These are phyloP conservation scores for Flaveria trinervia DNA, from an alignment of 129 eudicot species.

Conservation along the genomic window DNA sequence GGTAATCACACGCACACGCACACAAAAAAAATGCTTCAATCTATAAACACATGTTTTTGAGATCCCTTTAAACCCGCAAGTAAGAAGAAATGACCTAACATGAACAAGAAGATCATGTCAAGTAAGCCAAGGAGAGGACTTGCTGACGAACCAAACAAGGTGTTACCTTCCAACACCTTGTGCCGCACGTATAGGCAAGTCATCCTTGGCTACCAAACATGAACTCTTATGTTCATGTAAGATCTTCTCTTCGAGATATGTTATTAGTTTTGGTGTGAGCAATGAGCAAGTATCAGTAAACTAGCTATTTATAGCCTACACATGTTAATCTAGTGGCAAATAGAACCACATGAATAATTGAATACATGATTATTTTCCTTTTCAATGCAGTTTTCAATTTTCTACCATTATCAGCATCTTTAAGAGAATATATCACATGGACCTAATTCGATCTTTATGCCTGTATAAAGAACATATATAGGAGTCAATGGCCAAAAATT, in stretches of 20 bases:
- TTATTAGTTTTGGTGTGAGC: conserved; percentile 3
- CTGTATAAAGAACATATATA: conserved; percentile 9
- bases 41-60: not conserved
- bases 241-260: conserved; percentile 23
- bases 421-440: conserved; percentile 19
- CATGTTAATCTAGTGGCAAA: not conserved
- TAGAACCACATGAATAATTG: not conserved
- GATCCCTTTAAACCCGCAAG: not conserved
- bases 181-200: conserved; percentile 20
- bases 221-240: conserved; percentile 31
- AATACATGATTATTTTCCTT: conserved; percentile 18
- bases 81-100: conserved; percentile 12
- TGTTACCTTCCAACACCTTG: not conserved
- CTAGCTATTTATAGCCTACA: conserved; percentile 16
- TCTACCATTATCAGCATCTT: conserved; percentile 16
- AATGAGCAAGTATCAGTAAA: not conserved
- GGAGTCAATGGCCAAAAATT: conserved; percentile 9
- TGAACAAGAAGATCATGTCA: conserved; percentile 18
- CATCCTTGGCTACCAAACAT: conserved; percentile 42
- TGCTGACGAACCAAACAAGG: not conserved
- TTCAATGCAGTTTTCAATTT: not conserved
- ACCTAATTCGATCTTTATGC: conserved; percentile 16
- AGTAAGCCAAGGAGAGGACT: conserved; percentile 25
- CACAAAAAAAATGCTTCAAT: not conserved
- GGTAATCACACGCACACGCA: not conserved